Evolutionary conservation across 306 rosid genomes (phyloP).

Genomic region (Quercus robur): DNA sequence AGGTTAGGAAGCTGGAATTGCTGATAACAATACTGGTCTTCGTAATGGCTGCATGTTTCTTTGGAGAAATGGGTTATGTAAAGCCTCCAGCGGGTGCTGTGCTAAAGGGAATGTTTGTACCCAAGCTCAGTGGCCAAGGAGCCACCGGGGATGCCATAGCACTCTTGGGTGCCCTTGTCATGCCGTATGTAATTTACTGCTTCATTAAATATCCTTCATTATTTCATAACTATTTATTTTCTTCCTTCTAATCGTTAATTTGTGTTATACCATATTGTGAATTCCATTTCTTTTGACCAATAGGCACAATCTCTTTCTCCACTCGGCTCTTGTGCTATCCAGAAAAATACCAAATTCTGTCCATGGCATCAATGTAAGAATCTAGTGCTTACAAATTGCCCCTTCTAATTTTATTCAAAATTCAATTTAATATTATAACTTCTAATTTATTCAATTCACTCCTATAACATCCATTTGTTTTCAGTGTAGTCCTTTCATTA

Average conservation of each 20-base stretch:
- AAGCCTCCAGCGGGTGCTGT: conserved; percentile 58
- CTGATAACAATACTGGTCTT: no score
- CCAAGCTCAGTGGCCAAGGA: conserved; percentile 46
- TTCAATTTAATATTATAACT: no score
- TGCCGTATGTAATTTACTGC: conserved; percentile 53
- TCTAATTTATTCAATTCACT: no score
- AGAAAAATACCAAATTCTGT: conserved; percentile 67
- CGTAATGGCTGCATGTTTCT: no score
- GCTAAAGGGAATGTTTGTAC: conserved; percentile 62
- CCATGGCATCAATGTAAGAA: conserved; percentile 71
- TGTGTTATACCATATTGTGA: neutral
- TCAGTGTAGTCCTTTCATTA: no score
- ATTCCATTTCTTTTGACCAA: neutral
- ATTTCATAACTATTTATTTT: no score
- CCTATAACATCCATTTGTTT: no score
- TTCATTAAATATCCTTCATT: neutral
- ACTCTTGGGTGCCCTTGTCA: conserved; percentile 82
- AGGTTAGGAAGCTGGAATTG: conserved; percentile 2
- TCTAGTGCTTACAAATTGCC: no score
- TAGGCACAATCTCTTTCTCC: conserved; percentile 93
- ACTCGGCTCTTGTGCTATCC: conserved; percentile 17
- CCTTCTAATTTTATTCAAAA: no score
- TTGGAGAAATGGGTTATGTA: conserved; percentile 34
- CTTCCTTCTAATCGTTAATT: neutral
- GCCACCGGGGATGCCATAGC: conserved; percentile 47